phyloP scores from a whole-genome alignment of 108 stramenopile species.

The Chaetoceros muelleri region DNA sequence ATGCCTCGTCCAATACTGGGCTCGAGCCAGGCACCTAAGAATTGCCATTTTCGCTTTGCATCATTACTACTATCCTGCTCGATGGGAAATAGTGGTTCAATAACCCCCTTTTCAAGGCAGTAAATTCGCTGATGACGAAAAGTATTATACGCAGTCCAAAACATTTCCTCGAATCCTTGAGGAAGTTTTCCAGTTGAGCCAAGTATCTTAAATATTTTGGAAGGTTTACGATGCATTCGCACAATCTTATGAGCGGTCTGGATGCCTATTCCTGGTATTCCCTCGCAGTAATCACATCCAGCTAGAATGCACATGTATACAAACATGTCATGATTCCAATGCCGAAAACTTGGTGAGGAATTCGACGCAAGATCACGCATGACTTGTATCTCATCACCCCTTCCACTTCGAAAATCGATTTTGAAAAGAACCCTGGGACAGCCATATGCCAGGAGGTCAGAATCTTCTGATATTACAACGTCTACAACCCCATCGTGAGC shows the following conservation, averaged over 20 bases:
- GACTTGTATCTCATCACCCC: constrained; percentile 7
- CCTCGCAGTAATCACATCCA: constrained; percentile 92
- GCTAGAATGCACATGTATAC: constrained; percentile 82
- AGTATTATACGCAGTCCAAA: constrained; percentile 53
- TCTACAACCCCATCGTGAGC: constrained; percentile 53
- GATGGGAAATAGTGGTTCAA: constrained; percentile 29
- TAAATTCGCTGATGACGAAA: constrained; percentile 77
- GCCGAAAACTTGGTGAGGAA: constrained; percentile 35
- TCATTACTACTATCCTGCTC: constrained; percentile 4
- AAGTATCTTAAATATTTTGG: constrained; percentile 45
- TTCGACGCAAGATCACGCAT: constrained; percentile 24
- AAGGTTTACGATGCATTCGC: constrained; percentile 33
- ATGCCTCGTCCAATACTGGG: constrained; percentile 17
- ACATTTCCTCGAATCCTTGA: constrained; percentile 39
- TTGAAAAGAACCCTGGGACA: constrained; percentile 75
- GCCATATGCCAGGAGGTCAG: constrained; percentile 86
- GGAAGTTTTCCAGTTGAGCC: constrained; percentile 32
- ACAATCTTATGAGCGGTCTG: constrained; percentile 70
- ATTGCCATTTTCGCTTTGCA: constrained; percentile 30
- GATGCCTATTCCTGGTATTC: constrained; percentile 80
- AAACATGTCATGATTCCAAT: constrained; percentile 57
- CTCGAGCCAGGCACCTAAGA: constrained; percentile 25
- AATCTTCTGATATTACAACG: constrained; percentile 93
- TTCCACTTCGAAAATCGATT: constrained; percentile 44
- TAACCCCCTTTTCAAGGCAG: constrained; percentile 21